phyloP scores from a whole-genome alignment of 2,329 filamentous ascomycete species.

The Hortaea sp. region DNA sequence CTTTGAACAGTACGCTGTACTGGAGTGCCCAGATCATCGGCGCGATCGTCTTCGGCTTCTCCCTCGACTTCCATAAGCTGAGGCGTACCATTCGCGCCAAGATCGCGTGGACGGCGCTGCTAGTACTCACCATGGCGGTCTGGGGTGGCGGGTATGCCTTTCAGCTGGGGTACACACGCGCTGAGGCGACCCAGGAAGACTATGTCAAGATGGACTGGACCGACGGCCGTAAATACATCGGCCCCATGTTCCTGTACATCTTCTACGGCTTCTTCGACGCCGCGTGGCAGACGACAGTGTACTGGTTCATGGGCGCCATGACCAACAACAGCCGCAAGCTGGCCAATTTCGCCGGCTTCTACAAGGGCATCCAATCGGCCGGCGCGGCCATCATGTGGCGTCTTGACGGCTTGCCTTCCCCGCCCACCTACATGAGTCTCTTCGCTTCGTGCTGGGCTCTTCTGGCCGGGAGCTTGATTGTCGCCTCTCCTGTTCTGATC shows the following conservation, averaged over 20 bases:
- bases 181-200: slow-evolving; percentile 14
- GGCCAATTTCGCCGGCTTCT: slow-evolving; percentile 84
- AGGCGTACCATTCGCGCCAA: slow-evolving; percentile 60
- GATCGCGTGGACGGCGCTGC: slow-evolving; percentile 49
- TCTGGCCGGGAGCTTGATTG: slow-evolving; percentile 59
- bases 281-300: slow-evolving; percentile 79
- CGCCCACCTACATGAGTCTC: slow-evolving; percentile 56
- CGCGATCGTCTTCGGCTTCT: slow-evolving; percentile 61
- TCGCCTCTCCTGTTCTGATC: slow-evolving; percentile 71
- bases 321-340: slow-evolving; percentile 88
- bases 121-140: slow-evolving; percentile 62
- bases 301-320: slow-evolving; percentile 93
- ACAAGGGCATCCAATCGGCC: slow-evolving; percentile 84
- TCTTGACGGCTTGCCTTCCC: slow-evolving; percentile 48
- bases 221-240: slow-evolving; percentile 52
- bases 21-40: slow-evolving; percentile 70
- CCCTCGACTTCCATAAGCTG: slow-evolving; percentile 51
- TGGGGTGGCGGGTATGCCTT: slow-evolving; percentile 80
- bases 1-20: slow-evolving; percentile 68
- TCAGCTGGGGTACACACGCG: slow-evolving; percentile 50
- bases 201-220: slow-evolving; percentile 53
- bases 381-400: slow-evolving; percentile 68
- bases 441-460: slow-evolving; percentile 71
- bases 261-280: slow-evolving; percentile 88
- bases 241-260: slow-evolving; percentile 80